Evolutionary conservation across 2,329 filamentous ascomycete species (phyloP).

Genomic region (Aspergillus unguis): DNA sequence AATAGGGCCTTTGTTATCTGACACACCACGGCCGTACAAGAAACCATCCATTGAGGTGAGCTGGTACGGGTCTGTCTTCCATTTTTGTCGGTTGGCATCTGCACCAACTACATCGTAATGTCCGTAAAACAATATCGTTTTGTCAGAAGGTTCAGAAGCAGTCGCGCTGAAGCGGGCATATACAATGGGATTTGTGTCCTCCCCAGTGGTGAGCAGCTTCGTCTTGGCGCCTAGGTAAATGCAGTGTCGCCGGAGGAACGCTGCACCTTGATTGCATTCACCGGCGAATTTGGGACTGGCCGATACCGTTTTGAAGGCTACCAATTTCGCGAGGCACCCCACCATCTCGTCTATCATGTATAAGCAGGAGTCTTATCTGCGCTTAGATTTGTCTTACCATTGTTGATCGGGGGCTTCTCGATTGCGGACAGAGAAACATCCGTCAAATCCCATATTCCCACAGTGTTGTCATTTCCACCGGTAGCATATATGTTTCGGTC

Average conservation of each 20-base stretch:
- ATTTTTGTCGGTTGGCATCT: conserved; percentile 75
- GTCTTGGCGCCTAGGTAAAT: conserved; percentile 87
- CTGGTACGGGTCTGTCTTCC: conserved; percentile 85
- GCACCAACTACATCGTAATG: conserved; percentile 97
- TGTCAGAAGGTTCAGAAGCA: conserved; percentile 62
- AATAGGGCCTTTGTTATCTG: conserved; percentile 96
- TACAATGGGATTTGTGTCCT: conserved; percentile 85
- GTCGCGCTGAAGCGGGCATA: conserved; percentile 82
- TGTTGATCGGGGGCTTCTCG: conserved; percentile 52
- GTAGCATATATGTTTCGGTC: conserved; percentile 84
- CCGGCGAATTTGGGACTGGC: conserved; percentile 80
- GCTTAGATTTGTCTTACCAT: conserved; percentile 42
- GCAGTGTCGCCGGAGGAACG: conserved; percentile 84
- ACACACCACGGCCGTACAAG: conserved; percentile 91
- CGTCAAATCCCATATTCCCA: conserved; percentile 81
- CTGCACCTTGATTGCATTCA: conserved; percentile 89
- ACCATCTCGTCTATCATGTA: conserved; percentile 54
- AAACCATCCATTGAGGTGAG: conserved; percentile 87
- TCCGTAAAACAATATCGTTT: conserved; percentile 92
- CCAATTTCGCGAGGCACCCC: conserved; percentile 76
- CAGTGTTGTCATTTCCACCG: conserved; percentile 84
- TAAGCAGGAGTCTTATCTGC: no score
- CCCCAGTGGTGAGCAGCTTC: conserved; percentile 80
- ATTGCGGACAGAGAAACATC: conserved; percentile 51
- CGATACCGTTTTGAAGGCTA: conserved; percentile 88